Evolutionary conservation across 345 rosid genomes (phyloP).

Genomic region (Arabidopsis suecica): DNA sequence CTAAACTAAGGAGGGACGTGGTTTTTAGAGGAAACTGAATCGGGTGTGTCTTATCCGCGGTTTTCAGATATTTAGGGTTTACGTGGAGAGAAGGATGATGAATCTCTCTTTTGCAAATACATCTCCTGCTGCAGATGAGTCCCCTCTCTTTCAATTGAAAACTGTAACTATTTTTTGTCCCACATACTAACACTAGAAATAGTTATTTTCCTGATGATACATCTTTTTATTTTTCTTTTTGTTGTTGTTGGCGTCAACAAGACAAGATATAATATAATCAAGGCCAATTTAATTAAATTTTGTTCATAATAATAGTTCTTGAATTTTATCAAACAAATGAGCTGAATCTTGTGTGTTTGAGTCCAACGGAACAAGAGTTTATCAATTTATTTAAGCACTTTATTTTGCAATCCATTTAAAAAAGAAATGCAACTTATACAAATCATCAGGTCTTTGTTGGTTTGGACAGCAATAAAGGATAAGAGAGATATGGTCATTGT

Average conservation of each 20-base stretch:
- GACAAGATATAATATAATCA: slow-evolving; percentile 21
- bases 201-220: neutral
- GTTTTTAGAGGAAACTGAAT: slow-evolving; percentile 38
- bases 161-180: slow-evolving; percentile 35
- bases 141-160: slow-evolving; percentile 38
- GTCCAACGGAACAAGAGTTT: slow-evolving; percentile 7
- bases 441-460: slow-evolving; percentile 32
- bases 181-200: slow-evolving; percentile 33
- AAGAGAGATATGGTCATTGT: slow-evolving; percentile 9
- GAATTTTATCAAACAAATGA: slow-evolving; percentile 11
- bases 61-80: slow-evolving; percentile 8
- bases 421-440: slow-evolving; percentile 2
- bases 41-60: slow-evolving; percentile 20
- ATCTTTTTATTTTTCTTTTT: slow-evolving; percentile 1
- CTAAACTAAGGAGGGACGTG: slow-evolving; percentile 58
- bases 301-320: slow-evolving; percentile 2
- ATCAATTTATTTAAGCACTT: neutral
- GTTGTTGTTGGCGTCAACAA: slow-evolving; percentile 26
- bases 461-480: slow-evolving; percentile 29
- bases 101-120: slow-evolving; percentile 31
- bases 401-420: neutral
- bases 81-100: neutral
- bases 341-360: slow-evolving; percentile 1
- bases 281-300: slow-evolving; percentile 31
- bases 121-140: slow-evolving; percentile 45